Base-by-base conservation (phyloP, 441 rosid species). In the Corymbia calophylla region DNA sequence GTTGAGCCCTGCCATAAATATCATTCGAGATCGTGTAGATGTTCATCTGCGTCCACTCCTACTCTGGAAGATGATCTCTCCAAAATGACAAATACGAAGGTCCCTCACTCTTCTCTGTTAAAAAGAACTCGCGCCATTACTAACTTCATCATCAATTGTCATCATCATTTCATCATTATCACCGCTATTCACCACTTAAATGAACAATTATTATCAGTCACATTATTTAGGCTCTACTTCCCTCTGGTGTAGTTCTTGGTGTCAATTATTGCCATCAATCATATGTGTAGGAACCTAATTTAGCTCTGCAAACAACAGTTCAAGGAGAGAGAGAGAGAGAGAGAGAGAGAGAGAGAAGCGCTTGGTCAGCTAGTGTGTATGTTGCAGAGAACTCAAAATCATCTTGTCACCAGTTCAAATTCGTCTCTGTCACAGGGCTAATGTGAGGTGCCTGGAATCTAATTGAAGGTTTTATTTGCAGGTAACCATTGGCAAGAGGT, bases 11-110 rank as follows among this genome's bases (percentile, higher is more conserved):
- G 62, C 17, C 89, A 77, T 54, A 94, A 91, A 88, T 92, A 93
- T 89, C 88, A 90, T 92, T 88, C 88, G 0, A 93, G 93, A 90
- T 88, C 90, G 53, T 92, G 88, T 66, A 89, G 91, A 49, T 92
- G 89, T 88, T 91, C 96, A 47, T 94, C 93, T 82, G 89, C 90
- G 8, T 47, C 92, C 86, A 87, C 88, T 27, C 94, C 90, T 91
- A 92, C 93, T 39, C 47, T 95, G 64, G 93, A 92, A 87, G 89
- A 92, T 88, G 93, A 91, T 17, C 92, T 70, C 87, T 82, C 89
- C n/a, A 89, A 92, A 89, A 82, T 89, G 86, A 93, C 94, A 86
- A 90, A 91, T 21, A 27, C 88, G 70, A 93, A 93, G 95, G 97
- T 94, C 39, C 88, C 92, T n/a, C 53, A n/a, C 87, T 91, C 31